Percentiles rank a stretch among this genome's conserved stretches.
phyloP scores from a whole-genome alignment of 345 rosid genomes.

The Tarenaya hassleriana region DNA sequence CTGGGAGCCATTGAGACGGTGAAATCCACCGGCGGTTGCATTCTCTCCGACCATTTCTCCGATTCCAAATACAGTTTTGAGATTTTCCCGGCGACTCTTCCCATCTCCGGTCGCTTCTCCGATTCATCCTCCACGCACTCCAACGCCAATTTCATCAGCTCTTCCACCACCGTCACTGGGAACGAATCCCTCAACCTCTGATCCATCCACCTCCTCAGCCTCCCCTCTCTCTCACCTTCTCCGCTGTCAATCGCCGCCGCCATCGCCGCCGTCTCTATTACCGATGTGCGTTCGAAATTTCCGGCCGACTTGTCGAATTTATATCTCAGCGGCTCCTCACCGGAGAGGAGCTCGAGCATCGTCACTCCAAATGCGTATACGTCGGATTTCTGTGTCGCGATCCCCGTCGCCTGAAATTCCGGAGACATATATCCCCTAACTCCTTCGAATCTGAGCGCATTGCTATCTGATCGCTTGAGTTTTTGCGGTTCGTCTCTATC shows the following conservation, averaged over 20 bases:
- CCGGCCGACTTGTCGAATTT: constrained; percentile 41
- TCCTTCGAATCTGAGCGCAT: constrained; percentile 50
- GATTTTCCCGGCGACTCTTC: constrained; percentile 75
- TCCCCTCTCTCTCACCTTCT: constrained; percentile 23
- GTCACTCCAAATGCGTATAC: constrained; percentile 76
- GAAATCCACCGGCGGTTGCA: constrained; percentile 43
- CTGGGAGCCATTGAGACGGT: constrained; percentile 64
- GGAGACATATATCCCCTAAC: constrained; percentile 86
- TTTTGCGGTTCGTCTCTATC: constrained; percentile 7
- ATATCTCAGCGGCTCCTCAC: constrained; percentile 69
- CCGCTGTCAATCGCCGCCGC: constrained; percentile 36
- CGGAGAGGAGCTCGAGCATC: constrained; percentile 67
- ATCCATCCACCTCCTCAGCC: constrained; percentile 70
- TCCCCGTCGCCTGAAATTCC: constrained; percentile 48
- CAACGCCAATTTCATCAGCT: constrained; percentile 48
- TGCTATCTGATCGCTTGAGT: constrained; percentile 32
- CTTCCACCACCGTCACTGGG: constrained; percentile 62
- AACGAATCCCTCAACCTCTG: constrained; percentile 67
- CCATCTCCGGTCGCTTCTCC: constrained; percentile 67
- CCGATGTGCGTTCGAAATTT: constrained; percentile 43
- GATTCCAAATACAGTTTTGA: constrained; percentile 63
- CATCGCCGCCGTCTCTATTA: constrained; percentile 50
- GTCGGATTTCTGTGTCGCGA: constrained; percentile 68
- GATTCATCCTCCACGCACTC: constrained; percentile 64
- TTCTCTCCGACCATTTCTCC: constrained; percentile 43